These are phyloP conservation scores for Pseudonitzschia multistriata DNA, from an alignment of 108 stramenopile species.

Conservation along the genomic window DNA sequence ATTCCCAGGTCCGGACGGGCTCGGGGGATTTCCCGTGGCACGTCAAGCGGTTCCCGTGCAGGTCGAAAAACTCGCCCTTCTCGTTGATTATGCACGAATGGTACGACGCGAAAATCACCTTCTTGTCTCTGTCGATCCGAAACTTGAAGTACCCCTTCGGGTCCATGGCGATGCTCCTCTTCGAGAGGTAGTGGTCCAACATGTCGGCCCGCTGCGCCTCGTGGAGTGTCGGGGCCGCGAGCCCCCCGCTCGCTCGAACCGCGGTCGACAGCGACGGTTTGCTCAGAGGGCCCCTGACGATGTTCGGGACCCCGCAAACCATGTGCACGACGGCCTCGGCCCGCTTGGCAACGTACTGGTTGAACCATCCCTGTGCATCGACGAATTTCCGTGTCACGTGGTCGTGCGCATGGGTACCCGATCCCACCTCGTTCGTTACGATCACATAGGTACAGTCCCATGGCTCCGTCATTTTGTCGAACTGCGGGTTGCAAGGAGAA, in stretches of 20 bases:
- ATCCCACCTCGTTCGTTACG: conserved; percentile 60
- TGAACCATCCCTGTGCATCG: conserved; percentile 57
- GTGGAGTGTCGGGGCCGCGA: neutral
- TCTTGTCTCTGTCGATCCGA: conserved; percentile 28
- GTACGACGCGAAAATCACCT: conserved; percentile 35
- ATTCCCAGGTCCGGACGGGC: conserved; percentile 41
- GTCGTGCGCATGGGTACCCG: conserved; percentile 41
- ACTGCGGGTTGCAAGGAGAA: too few species aligned
- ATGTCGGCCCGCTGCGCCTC: conserved; percentile 14
- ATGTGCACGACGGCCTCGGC: conserved; percentile 44
- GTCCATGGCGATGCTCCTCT: conserved; percentile 42
- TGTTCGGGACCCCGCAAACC: conserved; percentile 43
- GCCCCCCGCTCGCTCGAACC: conserved; percentile 4
- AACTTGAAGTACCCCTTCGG: conserved; percentile 54
- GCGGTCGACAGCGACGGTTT: neutral
- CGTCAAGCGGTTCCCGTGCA: conserved; percentile 43
- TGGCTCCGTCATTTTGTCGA: conserved; percentile 41
- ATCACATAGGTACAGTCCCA: conserved; percentile 55
- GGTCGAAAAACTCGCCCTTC: conserved; percentile 56
- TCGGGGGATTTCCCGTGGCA: conserved; percentile 42
- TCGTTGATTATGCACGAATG: conserved; percentile 57
- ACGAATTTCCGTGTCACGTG: conserved; percentile 41
- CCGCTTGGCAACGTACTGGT: conserved; percentile 45
- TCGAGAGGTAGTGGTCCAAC: conserved; percentile 43
- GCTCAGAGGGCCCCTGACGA: conserved; percentile 29